Evolutionary conservation across 306 rosid genomes (phyloP).

Genomic region (Cyamopsis tetragonoloba): DNA sequence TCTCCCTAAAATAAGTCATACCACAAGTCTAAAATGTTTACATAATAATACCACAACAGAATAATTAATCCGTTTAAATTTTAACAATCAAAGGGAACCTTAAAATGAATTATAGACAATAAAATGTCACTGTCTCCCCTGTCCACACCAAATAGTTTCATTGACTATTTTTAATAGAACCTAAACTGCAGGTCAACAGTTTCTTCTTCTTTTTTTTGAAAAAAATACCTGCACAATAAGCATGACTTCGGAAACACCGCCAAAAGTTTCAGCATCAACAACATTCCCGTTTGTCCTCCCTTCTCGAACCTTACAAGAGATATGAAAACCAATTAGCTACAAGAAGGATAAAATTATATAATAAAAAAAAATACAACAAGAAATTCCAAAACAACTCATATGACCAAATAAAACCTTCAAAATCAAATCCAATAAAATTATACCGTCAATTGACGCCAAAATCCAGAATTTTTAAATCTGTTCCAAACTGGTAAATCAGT

Average conservation of each 20-base stretch:
- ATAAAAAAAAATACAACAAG: not conserved
- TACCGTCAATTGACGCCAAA: slow-evolving; percentile 98
- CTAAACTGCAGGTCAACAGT: slow-evolving; percentile 45
- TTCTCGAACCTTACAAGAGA: slow-evolving; percentile 74
- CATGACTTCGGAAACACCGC: slow-evolving; percentile 74
- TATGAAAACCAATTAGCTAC: slow-evolving; percentile 3
- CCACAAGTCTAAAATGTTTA: not conserved
- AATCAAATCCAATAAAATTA: slow-evolving; percentile 9
- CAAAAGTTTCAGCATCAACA: slow-evolving; percentile 47
- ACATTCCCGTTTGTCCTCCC: slow-evolving; percentile 60
- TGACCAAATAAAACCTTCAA: slow-evolving; percentile 2
- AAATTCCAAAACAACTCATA: slow-evolving; percentile 1
- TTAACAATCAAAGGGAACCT: not conserved
- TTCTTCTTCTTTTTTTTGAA: too few relatives aligned
- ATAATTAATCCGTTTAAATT: not conserved
- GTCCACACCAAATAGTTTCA: not conserved
- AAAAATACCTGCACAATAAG: slow-evolving; percentile 96
- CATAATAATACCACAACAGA: not conserved
- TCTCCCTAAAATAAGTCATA: slow-evolving; percentile 16
- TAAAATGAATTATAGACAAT: not conserved
- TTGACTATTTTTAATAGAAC: slow-evolving; percentile 11
- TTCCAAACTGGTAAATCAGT: slow-evolving; percentile 84
- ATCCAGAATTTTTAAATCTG: slow-evolving; percentile 83
- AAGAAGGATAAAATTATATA: not conserved
- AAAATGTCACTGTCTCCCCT: not conserved